Evolutionary conservation across 2,329 filamentous ascomycete species (phyloP).

Genomic region (Diaporthe sp.): DNA sequence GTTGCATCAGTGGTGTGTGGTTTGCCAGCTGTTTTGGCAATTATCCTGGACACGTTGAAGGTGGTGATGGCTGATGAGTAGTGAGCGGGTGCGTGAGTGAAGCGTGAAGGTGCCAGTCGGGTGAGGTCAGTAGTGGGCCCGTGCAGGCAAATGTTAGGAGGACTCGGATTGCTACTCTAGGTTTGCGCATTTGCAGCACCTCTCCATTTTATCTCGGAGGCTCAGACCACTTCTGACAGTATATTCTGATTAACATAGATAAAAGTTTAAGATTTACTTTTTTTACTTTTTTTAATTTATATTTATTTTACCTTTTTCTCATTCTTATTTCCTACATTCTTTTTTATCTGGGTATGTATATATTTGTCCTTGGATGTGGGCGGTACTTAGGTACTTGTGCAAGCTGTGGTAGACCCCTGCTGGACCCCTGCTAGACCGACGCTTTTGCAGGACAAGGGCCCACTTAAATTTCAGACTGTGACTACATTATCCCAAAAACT

Average conservation of each 20-base stretch:
- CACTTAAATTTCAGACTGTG: slow-evolving; percentile 25
- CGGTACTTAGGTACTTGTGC: not conserved
- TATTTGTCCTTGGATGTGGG: not conserved
- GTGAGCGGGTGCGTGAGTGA: not conserved
- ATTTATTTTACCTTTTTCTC: too few relatives aligned
- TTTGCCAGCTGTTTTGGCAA: not conserved
- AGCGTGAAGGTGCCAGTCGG: not conserved
- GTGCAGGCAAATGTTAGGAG: not conserved
- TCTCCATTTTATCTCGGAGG: too few relatives aligned
- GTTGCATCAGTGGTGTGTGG: not conserved
- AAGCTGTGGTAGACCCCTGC: not conserved
- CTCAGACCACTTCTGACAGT: too few relatives aligned
- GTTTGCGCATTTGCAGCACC: too few relatives aligned
- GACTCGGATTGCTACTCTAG: too few relatives aligned
- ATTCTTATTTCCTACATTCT: too few relatives aligned
- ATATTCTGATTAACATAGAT: too few relatives aligned
- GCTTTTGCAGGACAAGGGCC: not conserved
- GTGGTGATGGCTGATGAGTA: not conserved
- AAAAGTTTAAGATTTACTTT: too few relatives aligned
- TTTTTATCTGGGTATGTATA: not conserved
- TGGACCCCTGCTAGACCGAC: not conserved
- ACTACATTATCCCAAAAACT: not conserved
- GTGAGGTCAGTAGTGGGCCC: not conserved
- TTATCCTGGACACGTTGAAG: not conserved
- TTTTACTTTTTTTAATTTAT: too few relatives aligned